Evolutionary conservation across 257 asterid species (phyloP), one percentile per base, ranked within the genome.

Genomic region (Mitragyna speciosa): DNA sequence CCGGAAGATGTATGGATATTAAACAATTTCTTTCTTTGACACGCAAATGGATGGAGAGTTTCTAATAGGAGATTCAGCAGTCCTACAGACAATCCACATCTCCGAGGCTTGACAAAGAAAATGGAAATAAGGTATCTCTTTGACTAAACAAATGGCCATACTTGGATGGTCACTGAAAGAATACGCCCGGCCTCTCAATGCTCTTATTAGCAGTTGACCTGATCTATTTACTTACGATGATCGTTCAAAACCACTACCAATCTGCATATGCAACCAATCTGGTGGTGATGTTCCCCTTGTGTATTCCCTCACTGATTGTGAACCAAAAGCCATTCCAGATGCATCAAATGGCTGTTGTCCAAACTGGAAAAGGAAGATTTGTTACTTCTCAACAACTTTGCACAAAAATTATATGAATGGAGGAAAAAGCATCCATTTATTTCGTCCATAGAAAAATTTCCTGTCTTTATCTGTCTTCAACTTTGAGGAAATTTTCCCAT

Each of bases 251-350:
- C 96, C 92, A n/a, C 97, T 89, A 26, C 98, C 98, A 73, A 89
- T 88, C 89, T 94, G 98, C 98, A 94, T 94, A 72, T 94, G 97
- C 65, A 91, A 89, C 98, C 98, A 94, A 72, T 91, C 98, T 61
- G 96, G 94, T 61, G 96, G 94, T 31, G 97, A 90, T 61, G 97
- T 79, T 45, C 88, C 87, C 83, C 96, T 83, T 1, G 56, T 88
- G 49, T 84, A 94, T 70, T 89, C 97, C 81, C 94, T 84, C 28
- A 85, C 63, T 75, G 86, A 82, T 83, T 93, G 97, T 82, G 98
- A 81, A 49, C 84, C 92, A 82, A 87, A 93, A 67, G 88, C 88
- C 89, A 90, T 85, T 77, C 84, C 75, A 20, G 96, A 76, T 70
- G 92, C 83, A 69, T 94, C 94, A 76, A 91, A 90, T 31, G 89